These are phyloP conservation scores for Cercospora sp. DNA, from an alignment of 2,329 filamentous ascomycete species.

Conservation along the genomic window DNA sequence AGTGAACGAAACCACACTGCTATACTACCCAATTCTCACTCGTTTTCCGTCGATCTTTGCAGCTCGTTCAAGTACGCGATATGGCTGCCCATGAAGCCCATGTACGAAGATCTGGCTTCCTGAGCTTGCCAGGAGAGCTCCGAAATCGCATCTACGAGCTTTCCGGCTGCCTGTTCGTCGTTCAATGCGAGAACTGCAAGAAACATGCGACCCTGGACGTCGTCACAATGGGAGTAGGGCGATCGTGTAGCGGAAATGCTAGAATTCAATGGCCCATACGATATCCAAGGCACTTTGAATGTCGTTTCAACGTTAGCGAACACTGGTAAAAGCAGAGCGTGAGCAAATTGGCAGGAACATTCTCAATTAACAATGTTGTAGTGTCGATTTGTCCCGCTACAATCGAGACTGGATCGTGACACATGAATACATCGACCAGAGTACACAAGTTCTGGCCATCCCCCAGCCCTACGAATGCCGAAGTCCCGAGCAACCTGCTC, in stretches of 20 bases:
- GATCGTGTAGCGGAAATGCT: conserved; percentile 7
- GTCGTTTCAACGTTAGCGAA: background rate
- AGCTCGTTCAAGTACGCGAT: background rate
- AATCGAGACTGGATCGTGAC: conserved; percentile 5
- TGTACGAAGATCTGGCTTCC: conserved; percentile 5
- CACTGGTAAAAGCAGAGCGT: background rate
- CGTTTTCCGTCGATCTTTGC: background rate
- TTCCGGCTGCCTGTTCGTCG: conserved; percentile 18
- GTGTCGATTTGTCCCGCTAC: conserved; percentile 15
- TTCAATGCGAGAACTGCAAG: conserved; percentile 13
- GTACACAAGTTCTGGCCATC: background rate
- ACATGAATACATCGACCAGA: conserved; percentile 13
- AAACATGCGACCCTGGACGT: conserved; percentile 5
- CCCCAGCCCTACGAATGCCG: conserved; percentile 1
- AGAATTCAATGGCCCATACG: conserved; percentile 12
- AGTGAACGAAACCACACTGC: conserved; percentile 13
- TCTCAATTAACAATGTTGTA: background rate
- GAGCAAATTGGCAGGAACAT: background rate
- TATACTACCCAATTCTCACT: background rate
- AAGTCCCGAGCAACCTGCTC: conserved; percentile 17
- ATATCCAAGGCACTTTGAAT: conserved; percentile 16
- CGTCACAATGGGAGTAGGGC: background rate
- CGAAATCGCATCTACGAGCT: conserved; percentile 22
- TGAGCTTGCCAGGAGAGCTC: conserved; percentile 21
- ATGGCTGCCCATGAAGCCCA: background rate